Percentiles rank a stretch among this genome's conserved stretches.
phyloP scores from a whole-genome alignment of 495 filamentous ascomycete species.

The Lepidopterella palustris region DNA sequence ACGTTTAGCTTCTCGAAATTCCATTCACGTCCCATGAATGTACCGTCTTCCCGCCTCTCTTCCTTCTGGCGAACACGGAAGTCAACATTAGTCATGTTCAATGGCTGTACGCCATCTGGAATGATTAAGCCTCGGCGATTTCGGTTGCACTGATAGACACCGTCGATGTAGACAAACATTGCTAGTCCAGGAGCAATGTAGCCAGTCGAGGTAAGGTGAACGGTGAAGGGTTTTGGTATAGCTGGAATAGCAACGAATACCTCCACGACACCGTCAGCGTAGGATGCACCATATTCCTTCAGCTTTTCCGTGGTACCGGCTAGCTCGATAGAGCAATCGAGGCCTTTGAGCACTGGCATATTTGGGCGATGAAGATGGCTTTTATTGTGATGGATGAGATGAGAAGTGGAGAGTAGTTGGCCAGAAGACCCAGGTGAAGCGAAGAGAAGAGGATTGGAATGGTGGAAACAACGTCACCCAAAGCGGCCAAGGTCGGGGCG shows the following conservation, averaged over 20 bases:
- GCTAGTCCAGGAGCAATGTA: constrained; percentile 45
- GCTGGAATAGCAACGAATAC: constrained; percentile 42
- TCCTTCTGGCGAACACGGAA: constrained; percentile 45
- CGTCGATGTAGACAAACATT: constrained; percentile 47
- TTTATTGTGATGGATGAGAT: not conserved
- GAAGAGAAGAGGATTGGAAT: not conserved
- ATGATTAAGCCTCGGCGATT: constrained; percentile 37
- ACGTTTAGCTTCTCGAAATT: constrained; percentile 40
- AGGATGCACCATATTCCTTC: constrained; percentile 40
- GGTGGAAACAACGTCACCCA: too few species aligned
- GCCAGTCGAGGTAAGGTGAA: constrained; percentile 38
- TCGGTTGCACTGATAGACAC: constrained; percentile 46
- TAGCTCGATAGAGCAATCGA: constrained; percentile 42
- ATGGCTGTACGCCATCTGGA: constrained; percentile 14
- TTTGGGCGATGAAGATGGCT: constrained; percentile 2
- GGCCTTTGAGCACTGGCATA: constrained; percentile 45
- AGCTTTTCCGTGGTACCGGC: constrained; percentile 31
- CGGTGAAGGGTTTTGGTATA: constrained; percentile 33
- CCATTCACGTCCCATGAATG: constrained; percentile 41
- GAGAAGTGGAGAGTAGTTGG: not conserved
- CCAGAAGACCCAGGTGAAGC: too few species aligned
- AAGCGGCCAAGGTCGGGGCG: too few species aligned
- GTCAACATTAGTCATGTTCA: constrained; percentile 32
- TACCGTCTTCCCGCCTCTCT: constrained; percentile 33
- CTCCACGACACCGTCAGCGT: constrained; percentile 43